Base-by-base conservation (phyloP, 1,284 basidiomycete genomes). In the Ustilago vetiveriae region DNA sequence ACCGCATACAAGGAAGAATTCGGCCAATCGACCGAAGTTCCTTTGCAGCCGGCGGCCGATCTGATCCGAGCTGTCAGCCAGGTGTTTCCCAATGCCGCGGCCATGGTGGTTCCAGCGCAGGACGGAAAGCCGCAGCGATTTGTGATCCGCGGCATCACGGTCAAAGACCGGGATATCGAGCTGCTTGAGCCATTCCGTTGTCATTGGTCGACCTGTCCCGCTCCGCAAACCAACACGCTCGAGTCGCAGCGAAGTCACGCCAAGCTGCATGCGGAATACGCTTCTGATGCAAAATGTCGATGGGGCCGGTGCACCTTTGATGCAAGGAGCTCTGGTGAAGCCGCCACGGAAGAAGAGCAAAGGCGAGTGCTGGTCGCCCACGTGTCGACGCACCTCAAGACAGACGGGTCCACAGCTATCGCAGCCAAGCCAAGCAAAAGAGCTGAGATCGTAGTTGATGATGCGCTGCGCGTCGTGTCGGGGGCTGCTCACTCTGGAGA, bases 1-100 rank as follows among this genome's bases (percentile, higher is more conserved):
- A 90, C 87, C 55, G 84, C 92, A 13, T 94, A 94, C 83, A 90
- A 90, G 74, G 89, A 90, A 58, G 80, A 83, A 48, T 83, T 83
- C 39, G 54, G 72, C 22, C 36, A 54, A 11, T 26, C 42, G 14
- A 51, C 56, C 36, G 38, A 85, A 84, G 11, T 86, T 86, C 84
- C 85, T 39, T 84, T 90, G 46, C 87, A 91, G 17, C 87, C 88
- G 2, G 92, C 92, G 0, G 89, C 90, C 3, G 92, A 94, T 40
- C 89, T 94, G 40, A 94, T 94, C 78, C 92, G 92, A 78, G 90
- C 89, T 60, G 90, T 92, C 50, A 90, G 87, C 50, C 83, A 87
- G 16, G 88, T 92, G 19, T 93, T 92, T 70, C 88, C 90, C 8
- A 85, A 88, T 49, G 91, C 91, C 0, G 87, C 89, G 67, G 91